phyloP scores from a whole-genome alignment of 176 grass and related monocot genomes.

The Phragmites australis region DNA sequence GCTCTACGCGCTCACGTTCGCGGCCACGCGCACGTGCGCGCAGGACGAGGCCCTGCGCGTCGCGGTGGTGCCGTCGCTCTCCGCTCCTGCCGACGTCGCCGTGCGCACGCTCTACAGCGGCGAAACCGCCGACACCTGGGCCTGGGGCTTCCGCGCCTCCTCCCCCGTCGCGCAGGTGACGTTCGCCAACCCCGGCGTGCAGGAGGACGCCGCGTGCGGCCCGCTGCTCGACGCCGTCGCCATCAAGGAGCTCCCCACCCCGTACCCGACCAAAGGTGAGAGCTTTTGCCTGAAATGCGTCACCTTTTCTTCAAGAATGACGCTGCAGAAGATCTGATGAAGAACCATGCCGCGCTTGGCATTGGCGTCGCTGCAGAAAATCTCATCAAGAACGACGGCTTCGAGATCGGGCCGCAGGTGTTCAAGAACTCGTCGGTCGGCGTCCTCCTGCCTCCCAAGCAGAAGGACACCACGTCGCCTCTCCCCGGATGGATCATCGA shows the following conservation, averaged over 20 bases:
- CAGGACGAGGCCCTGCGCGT: slow-evolving; percentile 82
- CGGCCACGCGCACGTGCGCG: slow-evolving; percentile 89
- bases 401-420: slow-evolving; percentile 78
- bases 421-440: slow-evolving; percentile 78
- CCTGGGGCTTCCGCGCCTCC: slow-evolving; percentile 79
- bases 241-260: slow-evolving; percentile 84
- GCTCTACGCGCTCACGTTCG: slow-evolving; percentile 90
- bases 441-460: slow-evolving; percentile 70
- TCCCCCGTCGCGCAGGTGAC: slow-evolving; percentile 53
- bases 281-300: background rate
- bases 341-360: background rate
- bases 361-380: slow-evolving; percentile 45
- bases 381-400: slow-evolving; percentile 84
- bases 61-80: slow-evolving; percentile 63
- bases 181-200: slow-evolving; percentile 82
- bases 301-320: background rate
- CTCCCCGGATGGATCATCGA: slow-evolving; percentile 97
- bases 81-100: slow-evolving; percentile 66
- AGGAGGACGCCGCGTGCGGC: slow-evolving; percentile 79
- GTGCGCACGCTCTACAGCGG: slow-evolving; percentile 89
- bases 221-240: slow-evolving; percentile 87
- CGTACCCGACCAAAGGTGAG: slow-evolving; percentile 74
- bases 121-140: slow-evolving; percentile 72
- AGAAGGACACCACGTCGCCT: slow-evolving; percentile 79
- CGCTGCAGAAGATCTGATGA: background rate